Base-by-base conservation (phyloP, 2,329 filamentous ascomycete species). In the Torrubiella hemipterigena region DNA sequence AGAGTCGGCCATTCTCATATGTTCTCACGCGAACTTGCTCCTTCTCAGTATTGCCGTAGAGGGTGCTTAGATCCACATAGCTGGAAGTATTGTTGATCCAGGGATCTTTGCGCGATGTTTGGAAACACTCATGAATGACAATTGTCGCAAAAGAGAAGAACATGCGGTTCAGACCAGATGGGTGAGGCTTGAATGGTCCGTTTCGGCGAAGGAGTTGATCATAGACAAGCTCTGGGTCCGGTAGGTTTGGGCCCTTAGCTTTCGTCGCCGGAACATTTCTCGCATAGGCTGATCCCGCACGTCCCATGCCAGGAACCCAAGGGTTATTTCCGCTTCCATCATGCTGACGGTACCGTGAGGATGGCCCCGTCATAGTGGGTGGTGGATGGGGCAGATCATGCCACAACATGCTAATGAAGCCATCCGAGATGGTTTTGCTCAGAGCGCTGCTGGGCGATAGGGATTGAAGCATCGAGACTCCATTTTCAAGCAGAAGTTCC, bases 31-130 rank as follows among this genome's bases (percentile, higher is more conserved):
- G 59, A 42, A 81, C 65, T 42, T 81, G 77, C 48, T 79, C 73
- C 12, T 66, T 61, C 47, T 77, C 69, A 39, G 73, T 79, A 46
- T 72, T 73, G 30, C 80, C 80, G 39, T 85, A 85, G 2, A 85
- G 59, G 2, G 78, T 79, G 0, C 77, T 72, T 2, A 85, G 60
- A 38, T 84, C 80, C 5, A 85, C 63, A 43, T 83, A 85, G 0
- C 75, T 77, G 0, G 78, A 83, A 0, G 77, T 80, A 49, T 79
- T 71, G 44, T 73, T 76, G 35, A 65, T 63, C 46, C 29, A 30
- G 7, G 32, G 26, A 14, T 46, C 4, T 38, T 46, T 31, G 46
- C 50, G 37, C 45, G 50, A 27, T 6, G 41, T 61, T 26, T 55
- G 50, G 39, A 62, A 63, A 28, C 61, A 49, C 42, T 63, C 62